Conservation (phyloP, 495 filamentous ascomycete genomes). For the Xanthoparmelia taractica region DNA sequence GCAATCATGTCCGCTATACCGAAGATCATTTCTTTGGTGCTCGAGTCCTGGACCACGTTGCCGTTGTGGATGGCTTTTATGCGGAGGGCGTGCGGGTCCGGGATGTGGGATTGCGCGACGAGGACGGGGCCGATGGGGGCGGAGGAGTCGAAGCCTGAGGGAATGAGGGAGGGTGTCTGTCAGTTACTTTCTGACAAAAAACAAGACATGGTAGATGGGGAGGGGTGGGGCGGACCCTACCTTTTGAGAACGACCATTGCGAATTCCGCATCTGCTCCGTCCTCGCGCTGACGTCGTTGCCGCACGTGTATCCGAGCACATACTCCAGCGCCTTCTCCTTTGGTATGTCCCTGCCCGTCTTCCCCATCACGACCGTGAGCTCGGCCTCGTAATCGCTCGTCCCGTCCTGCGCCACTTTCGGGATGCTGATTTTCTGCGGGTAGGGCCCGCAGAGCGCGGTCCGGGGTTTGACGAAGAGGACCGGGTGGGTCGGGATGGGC, state of each 20-base stretch:
- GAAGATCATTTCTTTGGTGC: slow-evolving; percentile 74
- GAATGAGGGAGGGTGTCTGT: too few relatives aligned
- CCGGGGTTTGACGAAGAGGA: slow-evolving; percentile 43
- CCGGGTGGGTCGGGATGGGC: slow-evolving; percentile 34
- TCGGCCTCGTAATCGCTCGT: slow-evolving; percentile 45
- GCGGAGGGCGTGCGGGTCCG: slow-evolving; percentile 30
- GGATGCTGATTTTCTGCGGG: slow-evolving; percentile 39
- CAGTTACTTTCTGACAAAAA: too few relatives aligned
- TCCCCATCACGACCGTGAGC: slow-evolving; percentile 36
- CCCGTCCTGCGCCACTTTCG: slow-evolving; percentile 38
- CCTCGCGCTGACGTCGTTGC: slow-evolving; percentile 39
- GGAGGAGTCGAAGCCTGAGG: slow-evolving; percentile 12
- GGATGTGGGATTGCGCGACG: slow-evolving; percentile 31
- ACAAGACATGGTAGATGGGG: too few relatives aligned
- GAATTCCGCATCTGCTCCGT: slow-evolving; percentile 30
- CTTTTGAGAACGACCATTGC: slow-evolving; percentile 43
- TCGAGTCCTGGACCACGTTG: slow-evolving; percentile 59
- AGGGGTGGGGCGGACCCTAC: too few relatives aligned
- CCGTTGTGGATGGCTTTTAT: slow-evolving; percentile 48
- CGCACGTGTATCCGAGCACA: slow-evolving; percentile 37
- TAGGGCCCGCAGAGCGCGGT: slow-evolving; percentile 38
- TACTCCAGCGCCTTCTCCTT: slow-evolving; percentile 37
- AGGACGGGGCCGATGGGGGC: slow-evolving; percentile 32
- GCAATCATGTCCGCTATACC: slow-evolving; percentile 61
- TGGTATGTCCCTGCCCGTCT: slow-evolving; percentile 35